Conservation (phyloP, 441 rosid species). For the Viola pubescens region DNA sequence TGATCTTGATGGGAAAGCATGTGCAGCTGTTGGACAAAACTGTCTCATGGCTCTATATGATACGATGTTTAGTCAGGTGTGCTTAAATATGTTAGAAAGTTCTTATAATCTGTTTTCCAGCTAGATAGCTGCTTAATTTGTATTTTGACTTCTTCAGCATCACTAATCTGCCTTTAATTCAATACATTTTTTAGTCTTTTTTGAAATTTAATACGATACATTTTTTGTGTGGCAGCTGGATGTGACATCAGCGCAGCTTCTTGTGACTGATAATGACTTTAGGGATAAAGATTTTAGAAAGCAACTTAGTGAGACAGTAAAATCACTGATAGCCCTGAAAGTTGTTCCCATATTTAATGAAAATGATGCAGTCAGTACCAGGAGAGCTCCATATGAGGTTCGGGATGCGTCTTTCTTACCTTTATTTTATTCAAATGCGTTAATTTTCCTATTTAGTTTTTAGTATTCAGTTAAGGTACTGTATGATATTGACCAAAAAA, state of each 20-base stretch:
- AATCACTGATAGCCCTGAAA: slow-evolving; percentile 48
- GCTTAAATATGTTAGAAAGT: slow-evolving; percentile 1
- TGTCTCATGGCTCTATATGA: slow-evolving; percentile 95
- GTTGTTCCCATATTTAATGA: slow-evolving; percentile 95
- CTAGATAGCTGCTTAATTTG: neutral
- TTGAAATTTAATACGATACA: neutral
- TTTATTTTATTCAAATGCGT: too few species aligned
- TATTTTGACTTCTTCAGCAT: slow-evolving; percentile 3
- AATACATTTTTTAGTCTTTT: neutral
- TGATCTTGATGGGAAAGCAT: slow-evolving; percentile 94
- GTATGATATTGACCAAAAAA: too few species aligned
- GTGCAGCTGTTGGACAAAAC: slow-evolving; percentile 99
- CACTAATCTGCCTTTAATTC: neutral
- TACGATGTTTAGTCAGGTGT: slow-evolving; percentile 78
- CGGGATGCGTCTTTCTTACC: neutral
- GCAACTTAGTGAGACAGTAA: slow-evolving; percentile 76
- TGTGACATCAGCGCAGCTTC: slow-evolving; percentile 87
- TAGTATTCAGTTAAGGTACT: too few species aligned
- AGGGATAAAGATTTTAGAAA: slow-evolving; percentile 67
- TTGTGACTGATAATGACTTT: slow-evolving; percentile 89
- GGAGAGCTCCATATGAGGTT: slow-evolving; percentile 97
- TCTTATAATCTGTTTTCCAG: neutral
- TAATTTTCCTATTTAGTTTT: too few species aligned
- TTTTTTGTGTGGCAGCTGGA: slow-evolving; percentile 55
- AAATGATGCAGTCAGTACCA: slow-evolving; percentile 95